Conservation (phyloP, 2,329 filamentous ascomycete genomes). For the Trichoderma asperellum region DNA sequence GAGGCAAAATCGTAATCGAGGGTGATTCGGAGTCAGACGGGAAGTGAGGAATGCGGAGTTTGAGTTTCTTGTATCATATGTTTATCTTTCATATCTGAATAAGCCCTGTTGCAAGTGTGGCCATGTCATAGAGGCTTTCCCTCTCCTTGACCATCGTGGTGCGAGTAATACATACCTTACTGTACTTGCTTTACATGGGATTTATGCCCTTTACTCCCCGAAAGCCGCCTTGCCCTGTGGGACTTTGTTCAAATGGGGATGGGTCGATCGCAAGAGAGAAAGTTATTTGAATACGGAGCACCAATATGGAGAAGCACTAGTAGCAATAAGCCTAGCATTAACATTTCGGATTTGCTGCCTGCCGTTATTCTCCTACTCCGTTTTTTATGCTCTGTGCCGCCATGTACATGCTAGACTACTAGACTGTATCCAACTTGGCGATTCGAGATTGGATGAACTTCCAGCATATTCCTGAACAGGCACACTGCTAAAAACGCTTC, state of each 20-base stretch:
- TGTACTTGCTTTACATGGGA: background rate
- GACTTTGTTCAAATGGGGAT: background rate
- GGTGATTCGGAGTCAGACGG: slow-evolving; percentile 6
- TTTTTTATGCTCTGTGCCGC: background rate
- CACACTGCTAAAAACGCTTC: background rate
- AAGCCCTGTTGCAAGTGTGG: background rate
- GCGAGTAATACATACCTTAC: too few relatives aligned
- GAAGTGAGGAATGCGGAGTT: slow-evolving; percentile 2
- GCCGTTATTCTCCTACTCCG: background rate
- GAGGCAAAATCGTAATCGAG: background rate
- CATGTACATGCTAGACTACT: background rate
- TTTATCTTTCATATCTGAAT: background rate
- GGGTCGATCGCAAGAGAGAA: background rate
- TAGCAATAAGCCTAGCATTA: background rate
- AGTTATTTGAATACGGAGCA: background rate
- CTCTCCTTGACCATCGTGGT: background rate
- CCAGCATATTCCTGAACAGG: background rate
- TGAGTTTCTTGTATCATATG: background rate
- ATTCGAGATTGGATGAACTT: background rate
- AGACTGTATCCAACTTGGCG: background rate
- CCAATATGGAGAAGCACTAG: background rate
- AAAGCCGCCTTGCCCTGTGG: background rate
- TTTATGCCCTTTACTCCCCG: background rate
- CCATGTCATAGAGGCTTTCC: background rate
- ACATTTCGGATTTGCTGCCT: background rate